Percentiles rank a stretch among this genome's conserved stretches.
Evolutionary conservation across 148 eudicot species (phyloP).

Genomic region (Nepenthes mirabilis): DNA sequence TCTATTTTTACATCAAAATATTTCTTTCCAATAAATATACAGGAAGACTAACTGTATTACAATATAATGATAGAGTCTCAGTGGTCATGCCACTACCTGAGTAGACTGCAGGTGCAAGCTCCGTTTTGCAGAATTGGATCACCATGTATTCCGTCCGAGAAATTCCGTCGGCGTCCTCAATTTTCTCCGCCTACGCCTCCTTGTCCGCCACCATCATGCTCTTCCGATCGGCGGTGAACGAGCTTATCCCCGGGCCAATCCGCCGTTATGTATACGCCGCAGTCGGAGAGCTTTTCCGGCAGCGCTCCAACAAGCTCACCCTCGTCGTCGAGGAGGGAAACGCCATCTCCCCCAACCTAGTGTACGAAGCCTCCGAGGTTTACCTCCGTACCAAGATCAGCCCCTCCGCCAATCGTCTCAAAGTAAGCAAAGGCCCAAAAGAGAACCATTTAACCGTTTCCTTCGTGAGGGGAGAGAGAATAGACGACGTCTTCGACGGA

Average conservation of each 20-base stretch:
- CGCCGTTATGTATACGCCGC: background rate
- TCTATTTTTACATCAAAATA: too few species aligned
- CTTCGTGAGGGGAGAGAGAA: constrained; percentile 6
- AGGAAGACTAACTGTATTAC: too few species aligned
- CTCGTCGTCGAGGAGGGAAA: too few species aligned
- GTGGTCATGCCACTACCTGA: too few species aligned
- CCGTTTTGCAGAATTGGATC: too few species aligned
- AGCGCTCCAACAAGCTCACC: background rate
- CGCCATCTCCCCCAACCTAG: too few species aligned
- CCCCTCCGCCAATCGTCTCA: constrained; percentile 3
- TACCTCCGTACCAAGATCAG: constrained; percentile 8
- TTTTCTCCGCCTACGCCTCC: constrained; percentile 4
- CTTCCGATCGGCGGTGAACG: constrained; percentile 1
- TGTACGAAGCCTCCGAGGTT: constrained; percentile 1
- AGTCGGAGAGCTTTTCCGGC: background rate
- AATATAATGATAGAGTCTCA: too few species aligned
- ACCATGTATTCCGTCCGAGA: background rate
- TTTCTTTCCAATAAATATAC: too few species aligned
- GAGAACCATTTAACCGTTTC: constrained; percentile 3
- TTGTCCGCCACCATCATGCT: constrained; percentile 6
- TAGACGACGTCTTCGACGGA: constrained; percentile 8
- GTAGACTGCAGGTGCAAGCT: too few species aligned
- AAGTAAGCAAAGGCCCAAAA: constrained; percentile 2
- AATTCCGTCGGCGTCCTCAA: constrained; percentile 5
- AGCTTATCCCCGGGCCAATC: background rate